Conservation (phyloP, 2,329 filamentous ascomycete genomes). For the Fusarium foetens region DNA sequence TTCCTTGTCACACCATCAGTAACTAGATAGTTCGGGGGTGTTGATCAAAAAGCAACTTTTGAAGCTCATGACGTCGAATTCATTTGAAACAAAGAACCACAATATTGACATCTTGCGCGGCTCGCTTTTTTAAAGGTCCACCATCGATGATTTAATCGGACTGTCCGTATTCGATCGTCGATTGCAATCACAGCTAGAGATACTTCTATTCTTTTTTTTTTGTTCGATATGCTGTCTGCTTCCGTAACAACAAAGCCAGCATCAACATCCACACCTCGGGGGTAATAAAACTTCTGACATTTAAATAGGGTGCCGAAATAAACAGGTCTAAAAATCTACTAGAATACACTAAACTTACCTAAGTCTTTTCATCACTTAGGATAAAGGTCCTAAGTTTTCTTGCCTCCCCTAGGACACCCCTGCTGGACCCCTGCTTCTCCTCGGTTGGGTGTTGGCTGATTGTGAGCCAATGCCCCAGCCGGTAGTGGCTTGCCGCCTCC, state of each 20-base stretch:
- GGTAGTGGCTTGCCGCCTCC: slow-evolving; percentile 39
- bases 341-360: neutral
- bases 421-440: slow-evolving; percentile 15
- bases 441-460: slow-evolving; percentile 7
- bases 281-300: neutral
- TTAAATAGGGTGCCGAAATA: neutral
- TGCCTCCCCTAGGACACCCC: neutral
- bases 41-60: slow-evolving; percentile 29
- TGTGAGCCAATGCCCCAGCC: slow-evolving; percentile 25
- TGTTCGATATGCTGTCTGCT: neutral
- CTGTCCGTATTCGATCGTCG: slow-evolving; percentile 6
- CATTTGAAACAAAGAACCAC: slow-evolving; percentile 40
- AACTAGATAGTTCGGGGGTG: slow-evolving; percentile 15
- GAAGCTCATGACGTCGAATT: slow-evolving; percentile 38
- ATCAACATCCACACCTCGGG: neutral
- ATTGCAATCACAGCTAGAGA: neutral
- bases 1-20: slow-evolving; percentile 40
- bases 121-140: slow-evolving; percentile 19
- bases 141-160: neutral
- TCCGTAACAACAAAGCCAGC: slow-evolving; percentile 15
- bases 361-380: neutral
- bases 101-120: slow-evolving; percentile 30
- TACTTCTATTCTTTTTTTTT: neutral
- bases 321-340: neutral
- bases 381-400: neutral